Evolutionary conservation across 2,329 filamentous ascomycete genomes (phyloP).

Genomic region (Emydomyces testavorans): DNA sequence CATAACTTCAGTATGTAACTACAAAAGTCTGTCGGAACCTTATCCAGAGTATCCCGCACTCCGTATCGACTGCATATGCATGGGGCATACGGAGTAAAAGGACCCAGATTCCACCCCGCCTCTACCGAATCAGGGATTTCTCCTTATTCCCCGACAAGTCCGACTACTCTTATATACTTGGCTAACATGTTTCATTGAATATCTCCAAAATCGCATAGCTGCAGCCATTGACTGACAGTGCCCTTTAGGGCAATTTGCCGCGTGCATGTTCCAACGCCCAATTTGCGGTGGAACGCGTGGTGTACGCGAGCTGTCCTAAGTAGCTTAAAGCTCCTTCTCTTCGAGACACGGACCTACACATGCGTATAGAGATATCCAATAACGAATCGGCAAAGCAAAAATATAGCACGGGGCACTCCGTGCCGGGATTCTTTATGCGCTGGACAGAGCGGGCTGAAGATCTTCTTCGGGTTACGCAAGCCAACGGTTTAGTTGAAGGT

Average conservation of each 20-base stretch:
- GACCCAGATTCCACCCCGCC: neutral
- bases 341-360: neutral
- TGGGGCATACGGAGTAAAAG: neutral
- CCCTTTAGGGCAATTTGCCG: neutral
- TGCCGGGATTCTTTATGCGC: neutral
- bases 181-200: neutral
- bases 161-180: neutral
- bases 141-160: neutral
- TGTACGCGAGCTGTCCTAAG: neutral
- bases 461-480: neutral
- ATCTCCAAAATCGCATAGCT: neutral
- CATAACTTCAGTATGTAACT: neutral
- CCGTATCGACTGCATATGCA: too few relatives aligned
- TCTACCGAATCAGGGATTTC: neutral
- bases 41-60: too few relatives aligned
- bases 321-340: neutral
- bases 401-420: neutral
- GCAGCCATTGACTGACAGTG: constrained; percentile 1
- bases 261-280: neutral
- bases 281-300: neutral
- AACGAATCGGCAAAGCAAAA: neutral
- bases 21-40: neutral
- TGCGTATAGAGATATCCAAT: too few relatives aligned
- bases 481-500: constrained; percentile 1
- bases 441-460: neutral